Evolutionary conservation across 352 stramenopile genomes (phyloP), one percentile per base, ranked within the genome.

Genomic region (Globisporangium nagaii): DNA sequence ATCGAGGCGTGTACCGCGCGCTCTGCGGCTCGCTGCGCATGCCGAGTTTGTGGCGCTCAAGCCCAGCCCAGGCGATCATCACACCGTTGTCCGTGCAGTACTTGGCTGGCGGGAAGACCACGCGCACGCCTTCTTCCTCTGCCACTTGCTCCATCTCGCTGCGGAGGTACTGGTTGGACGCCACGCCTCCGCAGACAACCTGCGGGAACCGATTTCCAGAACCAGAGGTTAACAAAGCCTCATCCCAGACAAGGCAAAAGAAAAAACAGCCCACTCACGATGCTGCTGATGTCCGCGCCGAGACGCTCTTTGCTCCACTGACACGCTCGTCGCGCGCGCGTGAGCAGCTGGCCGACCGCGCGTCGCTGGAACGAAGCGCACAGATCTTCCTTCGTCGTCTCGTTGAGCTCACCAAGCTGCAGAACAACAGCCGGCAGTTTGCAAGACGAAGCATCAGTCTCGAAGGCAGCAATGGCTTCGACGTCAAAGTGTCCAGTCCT

Each of bases 81-180:
- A 97, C 93, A 42, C 94, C 97, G 66, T 99, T 98, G 82, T 99
- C 97, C 2, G 96, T 99, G 75, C 97, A 99, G 39, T 99, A 88
- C 57, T 90, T 73, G 19, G 74, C 64, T 5, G 84, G 80, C 19
- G 81, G 75, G 27, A 90, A 83, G 10, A 86, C 50, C 4, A 59
- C 58, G 9, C 66, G 36, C 1, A 93, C 41, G 2, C 60, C 68
- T 60, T 91, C 77, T 41, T 80, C 64, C 1, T 43, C n/a, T 25
- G 70, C 79, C 25, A 83, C 61, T 20, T 62, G 58, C 43, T 95
- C 62, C 62, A 99, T 74, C 13, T 94, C 77, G 17, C 56, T 56
- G 11, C 97, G 85, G 22, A 99, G 66, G 60, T 97, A 95, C 60
- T 89, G 75, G 77, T 99, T 99, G 7, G 96, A 96, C 17, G 97